Evolutionary conservation across 768 basidiomycete species (phyloP).

Genomic region (Dentipellis fragilis): DNA sequence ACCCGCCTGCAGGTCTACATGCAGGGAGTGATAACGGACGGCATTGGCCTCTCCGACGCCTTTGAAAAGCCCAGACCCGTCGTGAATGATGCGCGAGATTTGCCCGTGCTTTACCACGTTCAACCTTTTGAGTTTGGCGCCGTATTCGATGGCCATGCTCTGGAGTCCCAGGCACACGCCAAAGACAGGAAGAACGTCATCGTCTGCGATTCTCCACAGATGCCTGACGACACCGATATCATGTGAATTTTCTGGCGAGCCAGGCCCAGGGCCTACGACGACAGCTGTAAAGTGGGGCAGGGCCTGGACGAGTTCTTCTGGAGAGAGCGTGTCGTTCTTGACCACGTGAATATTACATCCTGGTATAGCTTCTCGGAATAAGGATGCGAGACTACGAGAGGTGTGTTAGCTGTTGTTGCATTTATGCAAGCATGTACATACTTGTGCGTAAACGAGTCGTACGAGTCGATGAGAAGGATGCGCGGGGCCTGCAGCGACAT

Average conservation of each 20-base stretch:
- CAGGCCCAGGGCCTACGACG: constrained; percentile 73
- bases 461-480: constrained; percentile 70
- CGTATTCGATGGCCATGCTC: constrained; percentile 58
- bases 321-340: constrained; percentile 55
- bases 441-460: constrained; percentile 89
- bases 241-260: constrained; percentile 49
- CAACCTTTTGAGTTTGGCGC: constrained; percentile 50
- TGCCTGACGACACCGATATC: constrained; percentile 65
- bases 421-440: constrained; percentile 26
- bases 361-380: constrained; percentile 56
- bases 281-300: constrained; percentile 58
- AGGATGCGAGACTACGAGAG: constrained; percentile 51
- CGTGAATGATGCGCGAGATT: constrained; percentile 54
- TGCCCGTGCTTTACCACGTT: constrained; percentile 73
- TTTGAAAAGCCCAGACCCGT: constrained; percentile 49
- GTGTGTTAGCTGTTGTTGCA: neutral
- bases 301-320: constrained; percentile 38
- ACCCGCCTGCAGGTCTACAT: constrained; percentile 37
- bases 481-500: constrained; percentile 24
- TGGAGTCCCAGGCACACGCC: constrained; percentile 81
- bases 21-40: constrained; percentile 76
- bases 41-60: constrained; percentile 43
- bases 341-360: constrained; percentile 56
- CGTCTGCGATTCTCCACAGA: constrained; percentile 54
- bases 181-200: constrained; percentile 55